Percentiles rank a stretch among this genome's conserved stretches.
These are phyloP conservation scores for Vaccinium vitisidaea DNA, from an alignment of 148 eudicot species.

Conservation along the genomic window DNA sequence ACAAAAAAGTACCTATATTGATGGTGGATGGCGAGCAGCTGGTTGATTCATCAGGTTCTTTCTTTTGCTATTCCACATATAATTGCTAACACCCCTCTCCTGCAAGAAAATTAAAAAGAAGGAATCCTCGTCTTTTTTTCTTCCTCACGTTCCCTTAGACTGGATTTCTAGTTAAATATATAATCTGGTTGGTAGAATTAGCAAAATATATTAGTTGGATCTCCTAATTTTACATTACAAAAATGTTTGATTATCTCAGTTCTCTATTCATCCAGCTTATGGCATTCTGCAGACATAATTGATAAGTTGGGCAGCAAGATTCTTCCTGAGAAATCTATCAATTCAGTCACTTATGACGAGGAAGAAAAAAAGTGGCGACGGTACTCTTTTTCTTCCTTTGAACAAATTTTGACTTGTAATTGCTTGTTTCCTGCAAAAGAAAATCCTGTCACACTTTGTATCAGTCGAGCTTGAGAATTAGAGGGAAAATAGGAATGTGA, in stretches of 20 bases:
- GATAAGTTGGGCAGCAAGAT: conserved; percentile 42
- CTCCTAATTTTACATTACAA: neutral
- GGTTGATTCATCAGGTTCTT: conserved; percentile 71
- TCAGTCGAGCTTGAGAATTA: neutral
- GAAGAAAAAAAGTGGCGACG: conserved; percentile 72
- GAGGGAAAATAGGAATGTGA: neutral
- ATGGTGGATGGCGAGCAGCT: conserved; percentile 69
- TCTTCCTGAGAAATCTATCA: conserved; percentile 35
- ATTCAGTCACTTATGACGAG: conserved; percentile 31
- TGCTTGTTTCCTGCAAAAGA: neutral
- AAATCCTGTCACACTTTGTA: neutral
- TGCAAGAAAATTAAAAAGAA: no score
- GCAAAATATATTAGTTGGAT: neutral
- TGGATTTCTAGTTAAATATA: neutral
- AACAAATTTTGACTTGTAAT: neutral
- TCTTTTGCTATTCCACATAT: neutral
- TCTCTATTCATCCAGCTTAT: neutral
- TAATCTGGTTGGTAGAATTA: neutral
- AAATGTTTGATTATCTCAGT: neutral
- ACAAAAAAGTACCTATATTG: conserved; percentile 71
- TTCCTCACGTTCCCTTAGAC: neutral
- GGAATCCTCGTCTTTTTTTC: no score
- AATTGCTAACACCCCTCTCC: neutral
- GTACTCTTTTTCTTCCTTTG: conserved; percentile 29
- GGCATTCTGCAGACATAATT: conserved; percentile 52